Conservation (phyloP, 768 basidiomycete species). For the Mycena metata region DNA sequence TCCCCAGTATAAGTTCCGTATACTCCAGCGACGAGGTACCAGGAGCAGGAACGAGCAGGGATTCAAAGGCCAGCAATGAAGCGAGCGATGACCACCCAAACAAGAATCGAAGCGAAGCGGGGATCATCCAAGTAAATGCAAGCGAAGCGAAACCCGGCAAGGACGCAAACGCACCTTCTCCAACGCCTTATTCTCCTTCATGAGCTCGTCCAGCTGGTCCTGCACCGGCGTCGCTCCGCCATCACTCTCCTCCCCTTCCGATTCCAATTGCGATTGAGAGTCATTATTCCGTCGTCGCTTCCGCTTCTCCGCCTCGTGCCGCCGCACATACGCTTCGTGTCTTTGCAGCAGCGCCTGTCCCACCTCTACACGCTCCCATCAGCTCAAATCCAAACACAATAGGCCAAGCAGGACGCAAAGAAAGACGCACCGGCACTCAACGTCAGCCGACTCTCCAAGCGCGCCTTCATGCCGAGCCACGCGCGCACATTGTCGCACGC, state of each 20-base stretch:
- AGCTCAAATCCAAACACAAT: background rate
- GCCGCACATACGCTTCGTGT: conserved; percentile 88
- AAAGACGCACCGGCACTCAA: conserved; percentile 82
- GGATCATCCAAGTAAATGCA: background rate
- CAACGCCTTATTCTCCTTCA: conserved; percentile 71
- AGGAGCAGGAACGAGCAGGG: no score
- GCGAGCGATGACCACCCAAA: no score
- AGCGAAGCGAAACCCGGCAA: background rate
- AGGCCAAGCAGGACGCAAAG: no score
- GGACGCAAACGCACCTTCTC: conserved; percentile 63
- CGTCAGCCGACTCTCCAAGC: conserved; percentile 81
- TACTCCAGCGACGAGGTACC: no score
- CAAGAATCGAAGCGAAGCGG: no score
- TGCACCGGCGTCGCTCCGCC: conserved; percentile 42
- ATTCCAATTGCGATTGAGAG: conserved; percentile 30
- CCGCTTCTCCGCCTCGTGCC: conserved; percentile 59
- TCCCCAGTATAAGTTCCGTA: no score
- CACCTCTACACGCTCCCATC: conserved; percentile 73
- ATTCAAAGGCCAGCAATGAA: no score
- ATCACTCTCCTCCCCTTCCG: conserved; percentile 38
- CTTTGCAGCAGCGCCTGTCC: conserved; percentile 89
- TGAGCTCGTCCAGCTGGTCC: conserved; percentile 52
- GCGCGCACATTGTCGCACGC: conserved; percentile 74
- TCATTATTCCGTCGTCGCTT: conserved; percentile 23
- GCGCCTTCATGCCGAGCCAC: conserved; percentile 76